phyloP scores from a whole-genome alignment of 2,329 filamentous ascomycete species.

The Diaporthe amygdali region DNA sequence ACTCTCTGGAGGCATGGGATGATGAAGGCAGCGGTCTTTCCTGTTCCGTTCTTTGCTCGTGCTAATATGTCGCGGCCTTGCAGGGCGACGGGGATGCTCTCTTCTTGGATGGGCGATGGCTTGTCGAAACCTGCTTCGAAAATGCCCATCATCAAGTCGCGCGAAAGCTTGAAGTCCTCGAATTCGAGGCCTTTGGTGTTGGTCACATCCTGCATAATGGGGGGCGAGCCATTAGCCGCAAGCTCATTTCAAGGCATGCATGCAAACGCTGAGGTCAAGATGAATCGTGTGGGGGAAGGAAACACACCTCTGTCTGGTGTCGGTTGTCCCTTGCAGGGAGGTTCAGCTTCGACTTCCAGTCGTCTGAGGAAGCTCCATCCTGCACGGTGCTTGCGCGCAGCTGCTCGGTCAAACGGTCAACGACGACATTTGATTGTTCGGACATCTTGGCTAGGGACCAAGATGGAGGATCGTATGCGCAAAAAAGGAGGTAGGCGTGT shows the following conservation, averaged over 20 bases:
- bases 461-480: slow-evolving; percentile 5
- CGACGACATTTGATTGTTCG: slow-evolving; percentile 22
- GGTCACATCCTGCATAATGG: slow-evolving; percentile 90
- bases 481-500: background rate
- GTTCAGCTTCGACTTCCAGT: slow-evolving; percentile 79
- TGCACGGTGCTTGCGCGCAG: slow-evolving; percentile 19
- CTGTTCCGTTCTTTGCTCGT: slow-evolving; percentile 96
- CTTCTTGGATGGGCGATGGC: slow-evolving; percentile 98
- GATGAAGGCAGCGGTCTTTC: slow-evolving; percentile 97
- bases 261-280: background rate
- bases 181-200: slow-evolving; percentile 98
- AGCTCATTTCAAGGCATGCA: background rate
- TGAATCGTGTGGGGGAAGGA: background rate
- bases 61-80: slow-evolving; percentile 95
- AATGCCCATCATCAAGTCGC: slow-evolving; percentile 97
- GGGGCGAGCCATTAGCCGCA: background rate
- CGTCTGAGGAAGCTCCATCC: slow-evolving; percentile 33
- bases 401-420: slow-evolving; percentile 25
- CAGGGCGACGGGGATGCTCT: slow-evolving; percentile 94
- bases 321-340: slow-evolving; percentile 76
- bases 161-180: slow-evolving; percentile 94
- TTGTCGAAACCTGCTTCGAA: slow-evolving; percentile 99
- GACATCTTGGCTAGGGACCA: slow-evolving; percentile 19
- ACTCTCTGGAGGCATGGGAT: slow-evolving; percentile 95
- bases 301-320: slow-evolving; percentile 79